Evolutionary conservation across 1,139 yeast species (phyloP).

Genomic region (Candida sanyaensis): DNA sequence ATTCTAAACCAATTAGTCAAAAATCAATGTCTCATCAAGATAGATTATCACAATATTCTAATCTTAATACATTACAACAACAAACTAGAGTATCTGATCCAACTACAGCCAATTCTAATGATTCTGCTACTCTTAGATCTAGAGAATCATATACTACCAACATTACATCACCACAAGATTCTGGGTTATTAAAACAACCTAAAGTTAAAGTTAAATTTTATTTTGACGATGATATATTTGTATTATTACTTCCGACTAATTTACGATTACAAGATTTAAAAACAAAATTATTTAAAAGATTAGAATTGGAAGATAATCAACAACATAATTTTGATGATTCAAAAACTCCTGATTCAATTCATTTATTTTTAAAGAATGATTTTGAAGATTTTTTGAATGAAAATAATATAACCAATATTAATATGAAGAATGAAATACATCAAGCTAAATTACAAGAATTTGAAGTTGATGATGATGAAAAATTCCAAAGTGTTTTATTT

Average conservation of each 20-base stretch:
- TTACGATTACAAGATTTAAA: conserved; percentile 63
- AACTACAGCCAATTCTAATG: conserved; percentile 30
- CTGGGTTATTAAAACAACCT: conserved; percentile 15
- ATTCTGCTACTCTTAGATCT: conserved; percentile 19
- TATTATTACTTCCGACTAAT: conserved; percentile 68
- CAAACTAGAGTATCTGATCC: conserved; percentile 15
- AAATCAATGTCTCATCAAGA: conserved; percentile 46
- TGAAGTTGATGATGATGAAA: conserved; percentile 43
- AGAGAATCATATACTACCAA: conserved; percentile 14
- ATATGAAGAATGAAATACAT: conserved; percentile 23
- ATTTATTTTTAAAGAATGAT: conserved; percentile 42
- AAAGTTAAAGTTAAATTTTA: conserved; percentile 79
- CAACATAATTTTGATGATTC: conserved; percentile 18
- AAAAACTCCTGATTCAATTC: conserved; percentile 20
- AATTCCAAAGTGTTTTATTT: conserved; percentile 43
- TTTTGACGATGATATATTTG: conserved; percentile 88
- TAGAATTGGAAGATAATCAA: conserved; percentile 30
- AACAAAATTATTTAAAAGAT: conserved; percentile 64
- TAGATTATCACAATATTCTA: conserved; percentile 44
- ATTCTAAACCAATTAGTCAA: conserved; percentile 42
- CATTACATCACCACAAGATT: conserved; percentile 5
- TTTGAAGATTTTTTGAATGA: conserved; percentile 41
- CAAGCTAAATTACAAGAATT: conserved; percentile 27
- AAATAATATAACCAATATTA: conserved; percentile 28
- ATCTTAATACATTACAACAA: conserved; percentile 10